These are phyloP conservation scores for Yamadazyma sp. DNA, from an alignment of 805 yeast species.

Conservation along the genomic window DNA sequence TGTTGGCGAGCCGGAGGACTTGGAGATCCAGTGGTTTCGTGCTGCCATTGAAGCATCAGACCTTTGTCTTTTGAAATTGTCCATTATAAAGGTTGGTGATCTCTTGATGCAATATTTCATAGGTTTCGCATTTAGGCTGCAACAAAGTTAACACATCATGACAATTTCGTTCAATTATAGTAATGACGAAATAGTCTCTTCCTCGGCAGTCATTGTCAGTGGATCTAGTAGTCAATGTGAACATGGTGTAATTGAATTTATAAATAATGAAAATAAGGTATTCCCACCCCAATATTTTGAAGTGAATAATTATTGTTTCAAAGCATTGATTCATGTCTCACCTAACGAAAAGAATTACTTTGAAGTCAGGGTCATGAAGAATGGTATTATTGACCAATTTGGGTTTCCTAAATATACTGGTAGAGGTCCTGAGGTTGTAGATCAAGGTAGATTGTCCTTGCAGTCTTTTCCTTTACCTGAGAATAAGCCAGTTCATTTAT, in stretches of 20 bases:
- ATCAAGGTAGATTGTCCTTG: constrained; percentile 22
- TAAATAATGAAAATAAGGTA: constrained; percentile 30
- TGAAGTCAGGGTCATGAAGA: constrained; percentile 45
- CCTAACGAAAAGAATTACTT: constrained; percentile 62
- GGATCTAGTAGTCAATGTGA: constrained; percentile 21
- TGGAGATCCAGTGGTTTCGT: constrained; percentile 22
- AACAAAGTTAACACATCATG: no score
- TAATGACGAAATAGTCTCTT: constrained; percentile 36
- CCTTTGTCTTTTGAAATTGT: constrained; percentile 1
- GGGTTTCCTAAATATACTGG: constrained; percentile 23
- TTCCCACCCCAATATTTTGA: constrained; percentile 75
- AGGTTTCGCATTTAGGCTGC: no score
- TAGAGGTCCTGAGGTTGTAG: constrained; percentile 18
- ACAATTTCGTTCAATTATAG: constrained; percentile 30
- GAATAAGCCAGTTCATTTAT: constrained; percentile 78
- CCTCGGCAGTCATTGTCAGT: constrained; percentile 36
- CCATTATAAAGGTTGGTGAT: no score
- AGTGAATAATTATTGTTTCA: constrained; percentile 67
- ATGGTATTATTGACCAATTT: constrained; percentile 27
- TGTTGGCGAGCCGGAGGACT: no score
- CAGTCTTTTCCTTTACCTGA: constrained; percentile 48
- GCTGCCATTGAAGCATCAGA: constrained; percentile 22
- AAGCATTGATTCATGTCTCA: constrained; percentile 66
- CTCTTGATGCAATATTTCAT: no score
- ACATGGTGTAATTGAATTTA: constrained; percentile 29